phyloP scores from a whole-genome alignment of 306 rosid species.

The Echinosophora koreensis region DNA sequence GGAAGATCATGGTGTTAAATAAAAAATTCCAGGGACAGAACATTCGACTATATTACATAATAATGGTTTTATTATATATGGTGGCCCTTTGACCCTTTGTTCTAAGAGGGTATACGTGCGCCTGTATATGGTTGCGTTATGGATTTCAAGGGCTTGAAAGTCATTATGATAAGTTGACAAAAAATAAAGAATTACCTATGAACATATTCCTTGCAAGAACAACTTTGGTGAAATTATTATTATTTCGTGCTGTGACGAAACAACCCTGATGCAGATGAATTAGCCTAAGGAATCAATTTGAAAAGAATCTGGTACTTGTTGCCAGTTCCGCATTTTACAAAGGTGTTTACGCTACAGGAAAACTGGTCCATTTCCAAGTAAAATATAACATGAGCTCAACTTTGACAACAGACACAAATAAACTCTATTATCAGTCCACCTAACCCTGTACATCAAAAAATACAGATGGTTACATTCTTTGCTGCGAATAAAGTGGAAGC shows the following conservation, averaged over 20 bases:
- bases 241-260: neutral
- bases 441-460: slow-evolving; percentile 33
- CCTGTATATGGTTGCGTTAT: neutral
- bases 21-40: neutral
- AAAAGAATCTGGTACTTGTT: no score
- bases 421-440: slow-evolving; percentile 38
- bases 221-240: neutral
- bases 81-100: neutral
- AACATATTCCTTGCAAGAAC: neutral
- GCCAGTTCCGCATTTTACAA: no score
- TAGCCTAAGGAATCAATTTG: no score
- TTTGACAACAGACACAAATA: slow-evolving; percentile 29
- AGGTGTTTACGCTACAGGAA: neutral
- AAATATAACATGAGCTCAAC: neutral
- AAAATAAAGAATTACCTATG: neutral
- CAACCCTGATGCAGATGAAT: neutral
- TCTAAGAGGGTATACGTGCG: neutral
- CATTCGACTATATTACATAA: no score
- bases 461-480: slow-evolving; percentile 4
- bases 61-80: neutral
- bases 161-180: neutral
- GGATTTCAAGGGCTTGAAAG: neutral
- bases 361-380: neutral
- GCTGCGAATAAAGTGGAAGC: slow-evolving; percentile 20
- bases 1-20: neutral